A percentile compares a stretch with the other conserved stretches of the same genome.
phyloP scores from a whole-genome alignment of 805 yeast species.

The Hermanozyma aechmeae region DNA sequence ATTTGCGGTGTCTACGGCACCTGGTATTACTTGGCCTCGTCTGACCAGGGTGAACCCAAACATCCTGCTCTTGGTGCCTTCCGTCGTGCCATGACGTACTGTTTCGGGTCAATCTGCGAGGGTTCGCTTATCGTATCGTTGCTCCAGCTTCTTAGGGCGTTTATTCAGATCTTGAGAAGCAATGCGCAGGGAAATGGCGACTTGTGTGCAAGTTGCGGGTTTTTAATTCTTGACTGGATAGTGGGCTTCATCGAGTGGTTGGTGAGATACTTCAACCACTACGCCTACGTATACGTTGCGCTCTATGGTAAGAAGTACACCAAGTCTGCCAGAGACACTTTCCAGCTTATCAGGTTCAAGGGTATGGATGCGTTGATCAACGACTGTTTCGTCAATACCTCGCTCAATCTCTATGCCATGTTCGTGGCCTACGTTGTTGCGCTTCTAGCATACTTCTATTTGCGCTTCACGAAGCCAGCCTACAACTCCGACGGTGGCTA shows the following conservation, averaged over 20 bases:
- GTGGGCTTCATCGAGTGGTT: constrained; percentile 68
- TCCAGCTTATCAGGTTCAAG: constrained; percentile 65
- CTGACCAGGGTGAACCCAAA: constrained; percentile 71
- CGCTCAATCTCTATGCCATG: constrained; percentile 66
- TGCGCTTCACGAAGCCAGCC: constrained; percentile 57
- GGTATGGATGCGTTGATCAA: constrained; percentile 81
- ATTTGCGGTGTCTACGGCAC: constrained; percentile 82
- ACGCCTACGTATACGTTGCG: constrained; percentile 81
- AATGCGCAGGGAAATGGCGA: constrained; percentile 44
- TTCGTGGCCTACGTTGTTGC: constrained; percentile 59
- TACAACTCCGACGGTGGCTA: constrained; percentile 52
- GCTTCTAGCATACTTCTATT: constrained; percentile 54
- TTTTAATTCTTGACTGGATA: constrained; percentile 47
- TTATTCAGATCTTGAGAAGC: constrained; percentile 43
- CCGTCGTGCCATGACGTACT: constrained; percentile 70
- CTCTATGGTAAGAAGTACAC: constrained; percentile 76
- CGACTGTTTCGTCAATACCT: constrained; percentile 73
- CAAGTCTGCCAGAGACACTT: constrained; percentile 72
- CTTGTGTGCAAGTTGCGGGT: constrained; percentile 42
- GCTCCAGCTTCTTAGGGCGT: constrained; percentile 55
- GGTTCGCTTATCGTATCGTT: constrained; percentile 70
- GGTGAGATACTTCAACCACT: constrained; percentile 79
- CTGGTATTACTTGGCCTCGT: constrained; percentile 76
- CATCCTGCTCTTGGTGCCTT: constrained; percentile 78
- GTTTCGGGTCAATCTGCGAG: constrained; percentile 85